Conservation (phyloP, 2,329 filamentous ascomycete species). For the Immersiporthe knoxdaviesiana region DNA sequence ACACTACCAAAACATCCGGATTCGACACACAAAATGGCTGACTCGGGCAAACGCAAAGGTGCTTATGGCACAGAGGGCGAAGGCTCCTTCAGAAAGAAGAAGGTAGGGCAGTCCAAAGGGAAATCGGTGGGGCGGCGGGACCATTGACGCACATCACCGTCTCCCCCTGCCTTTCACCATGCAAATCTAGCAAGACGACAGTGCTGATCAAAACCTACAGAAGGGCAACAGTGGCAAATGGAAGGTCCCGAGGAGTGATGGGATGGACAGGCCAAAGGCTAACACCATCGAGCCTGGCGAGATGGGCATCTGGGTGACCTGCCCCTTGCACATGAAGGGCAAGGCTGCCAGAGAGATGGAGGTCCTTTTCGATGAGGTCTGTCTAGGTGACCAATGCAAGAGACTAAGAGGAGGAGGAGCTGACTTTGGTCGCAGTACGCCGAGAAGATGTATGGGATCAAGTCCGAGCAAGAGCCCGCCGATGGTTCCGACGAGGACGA, state of each 20-base stretch:
- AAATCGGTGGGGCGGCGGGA: background rate
- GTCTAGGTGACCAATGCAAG: constrained; percentile 30
- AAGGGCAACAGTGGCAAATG: constrained; percentile 60
- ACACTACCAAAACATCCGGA: background rate
- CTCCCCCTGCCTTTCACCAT: background rate
- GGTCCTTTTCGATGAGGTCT: constrained; percentile 68
- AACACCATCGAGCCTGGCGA: constrained; percentile 67
- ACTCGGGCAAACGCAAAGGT: constrained; percentile 23
- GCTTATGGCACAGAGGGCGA: constrained; percentile 11
- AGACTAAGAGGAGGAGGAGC: constrained; percentile 11
- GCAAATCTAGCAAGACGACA: background rate
- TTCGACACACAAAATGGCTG: constrained; percentile 16
- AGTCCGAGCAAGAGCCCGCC: constrained; percentile 40
- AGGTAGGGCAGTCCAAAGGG: constrained; percentile 10
- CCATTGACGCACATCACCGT: background rate
- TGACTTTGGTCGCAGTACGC: constrained; percentile 58
- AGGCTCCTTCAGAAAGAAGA: constrained; percentile 25
- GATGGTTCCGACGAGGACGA: constrained; percentile 49
- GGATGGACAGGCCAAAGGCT: constrained; percentile 45
- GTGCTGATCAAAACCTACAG: constrained; percentile 36
- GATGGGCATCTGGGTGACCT: constrained; percentile 77
- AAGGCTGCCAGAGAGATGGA: constrained; percentile 71
- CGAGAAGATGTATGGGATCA: constrained; percentile 61
- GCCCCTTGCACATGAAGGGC: constrained; percentile 70
- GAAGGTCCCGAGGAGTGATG: constrained; percentile 63